Evolutionary conservation across 192 early-diverging fungal genomes (phyloP), one percentile per base, ranked within the genome.

Genomic region (Backusella mclennaniae): DNA sequence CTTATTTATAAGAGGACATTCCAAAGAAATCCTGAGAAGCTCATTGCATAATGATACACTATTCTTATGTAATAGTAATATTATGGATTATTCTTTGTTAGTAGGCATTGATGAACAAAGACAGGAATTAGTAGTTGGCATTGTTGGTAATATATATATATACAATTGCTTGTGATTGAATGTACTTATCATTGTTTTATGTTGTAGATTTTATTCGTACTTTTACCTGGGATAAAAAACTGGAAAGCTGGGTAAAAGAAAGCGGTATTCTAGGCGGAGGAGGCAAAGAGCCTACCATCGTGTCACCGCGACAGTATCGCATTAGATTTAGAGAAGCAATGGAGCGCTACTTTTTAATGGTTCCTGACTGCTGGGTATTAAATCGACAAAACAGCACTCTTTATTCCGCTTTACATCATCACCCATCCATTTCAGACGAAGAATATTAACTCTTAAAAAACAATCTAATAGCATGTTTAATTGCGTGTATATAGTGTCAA

Each of bases 241-340:
- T 99, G 19, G 98, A 99, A 80, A 95, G 92, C 71, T 98, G 96
- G 96, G 97, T 99, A 39, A 99, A 99, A 83, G 97, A 98, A 77
- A 89, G 95, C 0, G 93, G 92, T 6, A 87, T 96, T 77, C 79
- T 98, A 59, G 96, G 96, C n/a, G 96, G 96, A n/a, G 95, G 95
- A 21, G 93, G 94, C 9, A 92, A 89, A 76, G 93, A 94, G 36
- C 98, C 98, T 3, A 99, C 98, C 1, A 99, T 99, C 82, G 93
- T 98, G 12, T 95, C 96, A 23, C 98, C 98, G 9, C 88, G 93
- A 41, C 95, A 95, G 84, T 99, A 99, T 81, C 92, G 95, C 67
- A 91, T 91, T 59, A 90, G 98, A 71, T 99, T 99, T 84, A 87
- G 95, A 41, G 91, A 94, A 66, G 95, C 96, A 17, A 99, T 99